A percentile compares a stretch with the other conserved stretches of the same genome.
phyloP scores from a whole-genome alignment of 1,284 basidiomycete species.

The Coriolopsis trogii region DNA sequence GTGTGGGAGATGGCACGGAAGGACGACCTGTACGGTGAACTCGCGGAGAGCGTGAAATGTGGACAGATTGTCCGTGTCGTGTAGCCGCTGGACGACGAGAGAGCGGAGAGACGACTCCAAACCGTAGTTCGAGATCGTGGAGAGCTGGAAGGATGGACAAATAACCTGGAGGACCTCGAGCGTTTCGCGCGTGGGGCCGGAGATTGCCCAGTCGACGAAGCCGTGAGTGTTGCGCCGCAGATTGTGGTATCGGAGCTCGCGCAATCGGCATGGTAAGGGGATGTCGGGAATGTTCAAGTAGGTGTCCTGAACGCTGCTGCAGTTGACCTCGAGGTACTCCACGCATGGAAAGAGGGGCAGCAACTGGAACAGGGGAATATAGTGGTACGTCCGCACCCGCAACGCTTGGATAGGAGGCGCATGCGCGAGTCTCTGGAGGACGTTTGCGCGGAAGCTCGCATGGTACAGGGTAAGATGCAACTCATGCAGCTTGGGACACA shows the following conservation, averaged over 20 bases:
- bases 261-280: slow-evolving; percentile 11
- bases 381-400: slow-evolving; percentile 15
- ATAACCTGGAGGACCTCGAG: slow-evolving; percentile 7
- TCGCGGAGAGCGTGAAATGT: slow-evolving; percentile 1
- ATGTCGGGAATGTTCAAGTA: neutral
- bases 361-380: slow-evolving; percentile 19
- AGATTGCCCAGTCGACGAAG: slow-evolving; percentile 18
- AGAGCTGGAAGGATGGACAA: neutral
- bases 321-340: slow-evolving; percentile 20
- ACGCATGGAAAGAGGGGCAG: slow-evolving; percentile 9
- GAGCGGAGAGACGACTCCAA: slow-evolving; percentile 5
- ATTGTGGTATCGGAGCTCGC: slow-evolving; percentile 15
- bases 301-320: neutral
- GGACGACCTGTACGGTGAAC: neutral
- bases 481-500: slow-evolving; percentile 15
- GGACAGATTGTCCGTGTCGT: slow-evolving; percentile 1
- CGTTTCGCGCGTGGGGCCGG: slow-evolving; percentile 1
- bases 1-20: neutral
- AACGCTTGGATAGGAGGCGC: slow-evolving; percentile 9
- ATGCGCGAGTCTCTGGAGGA: slow-evolving; percentile 3
- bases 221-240: slow-evolving; percentile 5
- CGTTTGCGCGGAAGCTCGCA: slow-evolving; percentile 12
- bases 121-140: neutral
- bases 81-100: neutral
- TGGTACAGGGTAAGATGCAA: slow-evolving; percentile 19